Evolutionary conservation across 2,329 filamentous ascomycete species (phyloP).

Genomic region (Epichloe aotearoae): DNA sequence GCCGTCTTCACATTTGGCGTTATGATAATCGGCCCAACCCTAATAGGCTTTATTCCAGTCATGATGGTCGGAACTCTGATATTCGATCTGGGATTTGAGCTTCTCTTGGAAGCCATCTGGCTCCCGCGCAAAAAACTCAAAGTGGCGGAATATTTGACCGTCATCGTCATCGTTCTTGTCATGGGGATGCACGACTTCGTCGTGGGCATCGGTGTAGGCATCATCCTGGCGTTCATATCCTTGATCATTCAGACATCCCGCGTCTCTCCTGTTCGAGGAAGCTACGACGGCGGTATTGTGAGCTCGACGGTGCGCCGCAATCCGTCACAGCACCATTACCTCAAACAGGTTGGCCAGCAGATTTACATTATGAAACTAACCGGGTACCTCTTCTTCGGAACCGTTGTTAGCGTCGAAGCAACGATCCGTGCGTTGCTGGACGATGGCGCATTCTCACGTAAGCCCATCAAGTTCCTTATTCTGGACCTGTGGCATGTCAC

Average conservation of each 20-base stretch:
- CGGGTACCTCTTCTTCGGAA: constrained; percentile 96
- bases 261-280: constrained; percentile 76
- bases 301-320: constrained; percentile 88
- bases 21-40: constrained; percentile 70
- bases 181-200: constrained; percentile 98
- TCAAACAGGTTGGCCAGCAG: constrained; percentile 74
- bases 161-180: constrained; percentile 77
- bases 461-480: constrained; percentile 79
- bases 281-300: constrained; percentile 80
- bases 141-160: constrained; percentile 76
- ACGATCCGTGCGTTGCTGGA: constrained; percentile 72
- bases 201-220: constrained; percentile 81
- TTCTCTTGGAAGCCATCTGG: constrained; percentile 79
- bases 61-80: constrained; percentile 96
- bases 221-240: constrained; percentile 79
- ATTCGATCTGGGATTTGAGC: constrained; percentile 85
- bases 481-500: constrained; percentile 82
- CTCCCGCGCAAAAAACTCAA: constrained; percentile 82
- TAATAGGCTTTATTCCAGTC: constrained; percentile 89
- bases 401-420: constrained; percentile 88
- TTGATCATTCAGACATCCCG: constrained; percentile 85
- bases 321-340: constrained; percentile 73
- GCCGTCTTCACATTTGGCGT: constrained; percentile 68
- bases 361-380: constrained; percentile 85
- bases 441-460: constrained; percentile 62